Base-by-base conservation (phyloP, 2,329 filamentous ascomycete species). In the Apiospora pterosperma region DNA sequence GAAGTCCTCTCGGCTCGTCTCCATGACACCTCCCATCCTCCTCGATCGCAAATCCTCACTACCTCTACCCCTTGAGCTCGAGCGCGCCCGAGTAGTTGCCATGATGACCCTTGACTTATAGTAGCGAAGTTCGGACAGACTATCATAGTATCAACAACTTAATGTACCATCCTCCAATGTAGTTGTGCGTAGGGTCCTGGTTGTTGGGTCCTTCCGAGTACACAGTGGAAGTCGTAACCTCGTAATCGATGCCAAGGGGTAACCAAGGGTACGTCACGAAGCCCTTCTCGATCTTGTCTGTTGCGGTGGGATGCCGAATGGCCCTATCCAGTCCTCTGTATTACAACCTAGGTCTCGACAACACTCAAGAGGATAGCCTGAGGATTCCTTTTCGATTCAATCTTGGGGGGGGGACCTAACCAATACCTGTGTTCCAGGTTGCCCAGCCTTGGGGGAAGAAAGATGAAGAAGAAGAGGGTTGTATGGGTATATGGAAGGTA, bases 1-100 rank as follows among this genome's bases (percentile, higher is more conserved):
- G 36, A 72, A 67, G 23, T 73, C 69, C 34, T 73, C 73, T 21
- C 66, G 69, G 31, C 70, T 70, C 41, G 71, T 66, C 36, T 74
- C 74, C 66, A 73, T 71, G 62, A 72, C 62, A 44, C 68, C 69
- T 48, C 70, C 75, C 65, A 69, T 67, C 36, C 72, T 71, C 63
- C 66, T 75, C 34, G 69, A 67, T 60, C 68, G 69, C 39, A 67
- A 68, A 63, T 68, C 70, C 39, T 76, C 74, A 31, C 68, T 66
- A 39, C 62, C 60, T 36, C 70, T 68, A 62, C 69, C 70, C 65
- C 71, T 71, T 62, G 69, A 68, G 62, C 70, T 70, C 59, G 69
- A 70, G 42, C 69, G 69, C 63, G 68, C 64, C 60, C 73, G 73
- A 55, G 69, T 67, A 39, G 76, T 76, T 64, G 75, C 71, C 76